Evolutionary conservation across 306 rosid genomes (phyloP), one percentile per base, ranked within the genome.

Genomic region (Pyrus bretschneideri): DNA sequence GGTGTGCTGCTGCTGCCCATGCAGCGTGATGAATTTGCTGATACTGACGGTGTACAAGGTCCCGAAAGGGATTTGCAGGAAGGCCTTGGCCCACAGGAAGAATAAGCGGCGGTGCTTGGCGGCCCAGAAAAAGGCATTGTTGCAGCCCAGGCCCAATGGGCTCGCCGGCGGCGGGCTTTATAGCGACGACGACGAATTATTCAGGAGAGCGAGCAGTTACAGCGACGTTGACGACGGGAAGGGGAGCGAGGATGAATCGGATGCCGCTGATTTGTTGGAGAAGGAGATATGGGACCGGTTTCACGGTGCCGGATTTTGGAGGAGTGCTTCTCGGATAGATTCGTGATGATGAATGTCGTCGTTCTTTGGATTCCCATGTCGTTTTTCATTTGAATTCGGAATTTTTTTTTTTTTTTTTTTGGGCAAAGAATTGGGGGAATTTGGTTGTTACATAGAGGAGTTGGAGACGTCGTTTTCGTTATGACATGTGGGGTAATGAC

Each of bases 1-100:
- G 4, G 84, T 94, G 11, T 89, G 88, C 35, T 94, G 98, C 60
- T 94, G 98, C 76, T 89, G 81, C 61, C 98, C 97, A 3, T 92
- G 86, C 81, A 42, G 88, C n/a, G 52, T 92, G 40, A 27, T 94
- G 80, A 75, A 94, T 67, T 46, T 90, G 18, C 61, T 87, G 14
- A 69, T 90, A 7, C 67, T 92, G 29, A 85, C 88, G 0, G 55
- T 90, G 2, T 91, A 90, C 83, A 87, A 70, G 62, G 79, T 92
- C 3, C 97, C 98, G 0, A 69, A 59, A 2, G 87, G 87, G 1
- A 74, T 94, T 1, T 84, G 87, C 52, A 80, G 35, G 45, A 90
- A 84, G 76, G 93, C 87, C 1, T 79, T 80, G 68, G 88, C 86
- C 1, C 70, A 63, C 30, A 74, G 18, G 21, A 78, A 67, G 35